Conservation (phyloP, 2,329 filamentous ascomycete species). For the Venturia pyrina region DNA sequence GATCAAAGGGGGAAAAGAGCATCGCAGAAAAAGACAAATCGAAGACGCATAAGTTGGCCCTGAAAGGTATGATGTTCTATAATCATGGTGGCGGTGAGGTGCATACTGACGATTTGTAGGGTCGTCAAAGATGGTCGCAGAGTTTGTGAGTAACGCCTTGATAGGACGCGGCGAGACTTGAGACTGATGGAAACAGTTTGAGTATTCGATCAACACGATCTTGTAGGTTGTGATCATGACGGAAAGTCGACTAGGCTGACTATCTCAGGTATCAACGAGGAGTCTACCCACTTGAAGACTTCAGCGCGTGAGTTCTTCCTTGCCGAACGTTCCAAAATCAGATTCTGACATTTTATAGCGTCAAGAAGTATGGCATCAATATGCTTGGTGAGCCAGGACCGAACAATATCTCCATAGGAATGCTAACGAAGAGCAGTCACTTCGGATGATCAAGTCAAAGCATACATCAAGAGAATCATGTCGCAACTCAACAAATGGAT, state of each 20-base stretch:
- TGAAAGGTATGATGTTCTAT: constrained; percentile 53
- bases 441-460: constrained; percentile 94
- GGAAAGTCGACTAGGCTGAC: constrained; percentile 8
- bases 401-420: not conserved
- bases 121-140: constrained; percentile 77
- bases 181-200: constrained; percentile 50
- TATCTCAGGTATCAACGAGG: constrained; percentile 60
- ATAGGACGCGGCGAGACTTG: not conserved
- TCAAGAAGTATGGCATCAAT: constrained; percentile 99
- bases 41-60: constrained; percentile 87
- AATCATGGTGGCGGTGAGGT: not conserved
- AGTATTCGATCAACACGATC: constrained; percentile 97
- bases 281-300: constrained; percentile 88
- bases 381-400: constrained; percentile 61
- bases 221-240: constrained; percentile 45
- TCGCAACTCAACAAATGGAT: constrained; percentile 96
- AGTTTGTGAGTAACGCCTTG: constrained; percentile 61
- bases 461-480: constrained; percentile 99
- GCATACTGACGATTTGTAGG: constrained; percentile 30
- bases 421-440: constrained; percentile 50
- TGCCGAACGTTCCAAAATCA: not conserved
- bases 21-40: constrained; percentile 51
- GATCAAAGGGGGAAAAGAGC: constrained; percentile 17
- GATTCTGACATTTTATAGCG: constrained; percentile 35
- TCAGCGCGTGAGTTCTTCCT: constrained; percentile 59